Evolutionary conservation across 768 basidiomycete genomes (phyloP).

Genomic region (Tephrocybe sp.): DNA sequence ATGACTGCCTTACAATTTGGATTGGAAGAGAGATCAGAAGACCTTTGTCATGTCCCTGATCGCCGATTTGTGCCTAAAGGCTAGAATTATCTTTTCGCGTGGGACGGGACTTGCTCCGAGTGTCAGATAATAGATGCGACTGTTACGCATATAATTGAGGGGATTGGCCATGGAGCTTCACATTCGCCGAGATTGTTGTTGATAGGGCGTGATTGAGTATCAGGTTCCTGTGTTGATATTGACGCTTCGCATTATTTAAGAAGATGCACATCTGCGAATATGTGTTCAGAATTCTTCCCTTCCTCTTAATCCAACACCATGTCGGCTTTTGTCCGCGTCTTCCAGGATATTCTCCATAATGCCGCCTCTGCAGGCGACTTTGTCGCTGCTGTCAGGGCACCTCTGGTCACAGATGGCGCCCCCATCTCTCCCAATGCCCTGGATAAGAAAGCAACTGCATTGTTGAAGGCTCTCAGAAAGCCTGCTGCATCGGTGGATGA

Average conservation of each 20-base stretch:
- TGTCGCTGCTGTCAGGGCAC: slow-evolving; percentile 21
- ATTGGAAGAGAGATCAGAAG: too few species aligned
- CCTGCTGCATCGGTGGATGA: slow-evolving; percentile 27
- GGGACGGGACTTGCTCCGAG: slow-evolving; percentile 2
- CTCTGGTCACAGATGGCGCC: slow-evolving; percentile 36
- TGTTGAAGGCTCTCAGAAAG: slow-evolving; percentile 28
- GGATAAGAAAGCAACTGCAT: slow-evolving; percentile 25
- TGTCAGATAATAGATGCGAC: slow-evolving; percentile 4
- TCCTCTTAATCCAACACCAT: slow-evolving; percentile 9
- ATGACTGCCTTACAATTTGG: too few species aligned
- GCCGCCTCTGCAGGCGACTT: slow-evolving; percentile 27
- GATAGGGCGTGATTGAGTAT: slow-evolving; percentile 6
- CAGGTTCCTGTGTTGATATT: slow-evolving; percentile 9
- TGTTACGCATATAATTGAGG: background rate
- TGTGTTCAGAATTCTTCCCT: slow-evolving; percentile 7
- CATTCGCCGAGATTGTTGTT: slow-evolving; percentile 13
- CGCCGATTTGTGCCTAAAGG: slow-evolving; percentile 4
- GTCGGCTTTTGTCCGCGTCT: slow-evolving; percentile 2
- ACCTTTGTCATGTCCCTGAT: slow-evolving; percentile 5
- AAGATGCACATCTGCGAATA: background rate
- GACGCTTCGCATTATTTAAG: slow-evolving; percentile 7
- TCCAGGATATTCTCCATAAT: slow-evolving; percentile 15
- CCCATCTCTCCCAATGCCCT: slow-evolving; percentile 16
- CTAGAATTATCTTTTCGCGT: background rate
- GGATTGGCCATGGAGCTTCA: slow-evolving; percentile 14